Base-by-base conservation (phyloP, 495 filamentous ascomycete species). In the Trichoderma gamsii region DNA sequence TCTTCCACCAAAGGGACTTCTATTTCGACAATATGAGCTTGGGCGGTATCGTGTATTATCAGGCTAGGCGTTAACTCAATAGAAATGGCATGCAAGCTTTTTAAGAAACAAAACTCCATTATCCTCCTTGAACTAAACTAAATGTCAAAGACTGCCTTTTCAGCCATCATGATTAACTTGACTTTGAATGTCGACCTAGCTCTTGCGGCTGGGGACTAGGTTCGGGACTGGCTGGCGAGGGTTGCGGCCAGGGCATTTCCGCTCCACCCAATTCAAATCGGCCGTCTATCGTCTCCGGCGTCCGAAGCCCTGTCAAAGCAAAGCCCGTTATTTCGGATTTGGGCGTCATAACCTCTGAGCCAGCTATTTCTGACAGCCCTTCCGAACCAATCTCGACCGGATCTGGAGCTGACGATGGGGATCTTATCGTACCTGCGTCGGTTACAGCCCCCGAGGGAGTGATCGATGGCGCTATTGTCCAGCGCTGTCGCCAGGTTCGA, bases 331-430 rank as follows among this genome's bases (percentile, higher is more conserved):
- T 25, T 41, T 32, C 29, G 16, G 51, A 70, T 35, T 43, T 70
- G 18, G 63, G 49, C 38, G 38, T 44, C 44, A 35, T 32, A 9
- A 59, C 69, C 1, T 59, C 51, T 2, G 25, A 18, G 25, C 67
- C 52, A 11, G 23, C 51, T 1, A 63, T 52, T 18, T 66, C 66
- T 1, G 52, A 41, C 21, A 64, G 69, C 63, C 59, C 49, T 41
- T 68, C 44, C 44, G 75, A 74, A 32, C 75, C 77, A 25, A 79
- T 72, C 72, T 79, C 77, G 2, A 79, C 75, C 9, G 77, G 23
- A 15, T 61, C 56, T 21, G 56, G 56, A 8, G 27, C 56, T 4
- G 56, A 29, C 11, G 56, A 61, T 25, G 56, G 56, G 2, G 56
- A 27, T 7, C 56, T 27, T 11, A 29, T 66, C 27, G 70, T 67